These are phyloP conservation scores for Zymoseptoria ardabiliae DNA, from an alignment of 2,329 filamentous ascomycete species.

Conservation along the genomic window DNA sequence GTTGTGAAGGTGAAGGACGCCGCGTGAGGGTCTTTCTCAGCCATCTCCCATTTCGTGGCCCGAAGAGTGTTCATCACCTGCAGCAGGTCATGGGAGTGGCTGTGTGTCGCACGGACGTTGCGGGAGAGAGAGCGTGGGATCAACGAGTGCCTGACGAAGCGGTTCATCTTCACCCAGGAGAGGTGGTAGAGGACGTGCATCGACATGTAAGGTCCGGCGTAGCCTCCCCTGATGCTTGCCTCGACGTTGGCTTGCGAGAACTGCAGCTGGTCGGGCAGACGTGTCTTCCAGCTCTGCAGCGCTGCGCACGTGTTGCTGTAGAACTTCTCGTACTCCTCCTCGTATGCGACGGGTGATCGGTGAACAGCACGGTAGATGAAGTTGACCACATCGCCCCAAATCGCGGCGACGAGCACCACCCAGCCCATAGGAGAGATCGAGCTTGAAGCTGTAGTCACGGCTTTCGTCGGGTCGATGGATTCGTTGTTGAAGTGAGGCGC, in stretches of 20 bases:
- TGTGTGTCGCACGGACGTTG: slow-evolving; percentile 43
- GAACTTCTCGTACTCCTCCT: slow-evolving; percentile 43
- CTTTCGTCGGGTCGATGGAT: slow-evolving; percentile 33
- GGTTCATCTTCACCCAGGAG: slow-evolving; percentile 57
- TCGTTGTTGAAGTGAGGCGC: slow-evolving; percentile 55
- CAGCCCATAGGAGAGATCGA: slow-evolving; percentile 50
- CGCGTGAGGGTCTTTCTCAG: slow-evolving; percentile 19
- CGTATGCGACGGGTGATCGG: slow-evolving; percentile 37
- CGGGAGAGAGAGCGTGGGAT: slow-evolving; percentile 38
- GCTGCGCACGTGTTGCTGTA: slow-evolving; percentile 46
- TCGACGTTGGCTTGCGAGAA: slow-evolving; percentile 54
- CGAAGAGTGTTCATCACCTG: slow-evolving; percentile 27
- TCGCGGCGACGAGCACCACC: slow-evolving; percentile 54
- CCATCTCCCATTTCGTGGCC: slow-evolving; percentile 16
- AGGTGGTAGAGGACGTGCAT: slow-evolving; percentile 63
- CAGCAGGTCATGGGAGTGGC: slow-evolving; percentile 49
- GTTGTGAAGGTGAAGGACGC: slow-evolving; percentile 40
- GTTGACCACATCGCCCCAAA: slow-evolving; percentile 59
- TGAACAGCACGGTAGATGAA: slow-evolving; percentile 50
- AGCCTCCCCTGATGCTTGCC: slow-evolving; percentile 46
- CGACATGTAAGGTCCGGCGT: slow-evolving; percentile 53
- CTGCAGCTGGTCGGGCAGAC: slow-evolving; percentile 48
- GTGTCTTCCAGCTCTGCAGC: slow-evolving; percentile 52
- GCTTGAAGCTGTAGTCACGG: slow-evolving; percentile 32
- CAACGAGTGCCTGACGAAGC: slow-evolving; percentile 45